Conservation (phyloP, 192 early-diverging fungal species). For the Coemansia brasiliensis region DNA sequence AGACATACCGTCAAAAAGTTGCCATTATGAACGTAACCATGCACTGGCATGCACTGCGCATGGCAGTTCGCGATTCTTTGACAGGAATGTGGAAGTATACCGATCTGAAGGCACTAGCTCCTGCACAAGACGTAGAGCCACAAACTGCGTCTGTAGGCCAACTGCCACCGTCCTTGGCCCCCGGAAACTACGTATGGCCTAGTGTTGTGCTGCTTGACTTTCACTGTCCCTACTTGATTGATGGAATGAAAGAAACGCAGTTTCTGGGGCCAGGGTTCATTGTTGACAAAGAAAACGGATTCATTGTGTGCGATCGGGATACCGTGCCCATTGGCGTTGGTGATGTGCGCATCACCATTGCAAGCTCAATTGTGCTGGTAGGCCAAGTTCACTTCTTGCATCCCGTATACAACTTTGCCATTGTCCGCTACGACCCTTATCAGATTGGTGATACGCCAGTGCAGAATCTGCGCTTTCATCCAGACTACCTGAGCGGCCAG, state of each 20-base stretch:
- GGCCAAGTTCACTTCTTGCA: slow-evolving; percentile 82
- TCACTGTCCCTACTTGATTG: slow-evolving; percentile 77
- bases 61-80: slow-evolving; percentile 72
- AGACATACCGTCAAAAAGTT: slow-evolving; percentile 78
- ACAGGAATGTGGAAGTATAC: slow-evolving; percentile 83
- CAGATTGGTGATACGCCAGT: slow-evolving; percentile 76
- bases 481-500: slow-evolving; percentile 29
- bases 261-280: slow-evolving; percentile 65
- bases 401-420: slow-evolving; percentile 85
- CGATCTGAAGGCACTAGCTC: slow-evolving; percentile 62
- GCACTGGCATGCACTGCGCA: slow-evolving; percentile 82
- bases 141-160: slow-evolving; percentile 71
- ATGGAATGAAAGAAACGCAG: slow-evolving; percentile 71
- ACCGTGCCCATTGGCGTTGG: slow-evolving; percentile 84
- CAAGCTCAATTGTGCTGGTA: slow-evolving; percentile 83
- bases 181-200: slow-evolving; percentile 73
- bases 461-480: slow-evolving; percentile 54
- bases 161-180: slow-evolving; percentile 69
- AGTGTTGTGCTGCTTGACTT: slow-evolving; percentile 81
- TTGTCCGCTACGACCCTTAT: slow-evolving; percentile 75
- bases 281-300: slow-evolving; percentile 71
- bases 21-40: slow-evolving; percentile 83
- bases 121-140: slow-evolving; percentile 55
- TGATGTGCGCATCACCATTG: slow-evolving; percentile 88
- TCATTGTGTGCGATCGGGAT: slow-evolving; percentile 83